Conservation (phyloP, 805 yeast species). For the Cyberlindnera maritima region DNA sequence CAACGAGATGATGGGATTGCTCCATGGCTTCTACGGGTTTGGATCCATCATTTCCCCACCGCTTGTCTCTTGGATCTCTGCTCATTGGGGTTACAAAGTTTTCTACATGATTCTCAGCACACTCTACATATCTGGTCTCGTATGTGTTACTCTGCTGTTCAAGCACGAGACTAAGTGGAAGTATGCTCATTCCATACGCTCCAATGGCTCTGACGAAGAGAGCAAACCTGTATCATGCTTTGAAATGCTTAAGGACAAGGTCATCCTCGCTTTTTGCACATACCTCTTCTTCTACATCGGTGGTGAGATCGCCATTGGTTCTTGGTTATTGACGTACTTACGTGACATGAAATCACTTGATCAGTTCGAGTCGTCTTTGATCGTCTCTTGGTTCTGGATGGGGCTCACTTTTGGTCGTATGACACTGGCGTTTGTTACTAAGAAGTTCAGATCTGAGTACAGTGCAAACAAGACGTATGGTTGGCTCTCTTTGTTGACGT, state of each 20-base stretch:
- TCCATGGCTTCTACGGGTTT: conserved; percentile 69
- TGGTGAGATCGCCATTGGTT: conserved; percentile 64
- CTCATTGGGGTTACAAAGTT: conserved; percentile 22
- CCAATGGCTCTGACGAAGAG: neutral
- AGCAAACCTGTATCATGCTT: conserved; percentile 1
- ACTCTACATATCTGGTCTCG: conserved; percentile 30
- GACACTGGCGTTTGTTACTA: conserved; percentile 51
- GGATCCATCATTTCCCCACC: conserved; percentile 74
- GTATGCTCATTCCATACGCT: conserved; percentile 23
- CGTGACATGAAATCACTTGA: conserved; percentile 50
- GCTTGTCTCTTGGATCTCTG: conserved; percentile 45
- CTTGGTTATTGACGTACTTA: conserved; percentile 68
- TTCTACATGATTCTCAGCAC: conserved; percentile 35
- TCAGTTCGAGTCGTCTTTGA: conserved; percentile 49
- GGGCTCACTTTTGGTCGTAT: conserved; percentile 68
- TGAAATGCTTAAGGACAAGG: conserved; percentile 29
- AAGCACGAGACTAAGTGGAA: conserved; percentile 39
- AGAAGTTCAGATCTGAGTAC: conserved; percentile 43
- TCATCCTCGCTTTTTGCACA: conserved; percentile 46
- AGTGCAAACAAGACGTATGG: conserved; percentile 31
- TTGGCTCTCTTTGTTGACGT: conserved; percentile 35
- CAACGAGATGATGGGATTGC: conserved; percentile 55
- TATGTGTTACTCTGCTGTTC: conserved; percentile 41
- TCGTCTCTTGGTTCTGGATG: conserved; percentile 69
- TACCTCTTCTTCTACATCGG: conserved; percentile 66